Evolutionary conservation across 1,139 yeast genomes (phyloP).

Genomic region (Magnusiomyces suaveolens): DNA sequence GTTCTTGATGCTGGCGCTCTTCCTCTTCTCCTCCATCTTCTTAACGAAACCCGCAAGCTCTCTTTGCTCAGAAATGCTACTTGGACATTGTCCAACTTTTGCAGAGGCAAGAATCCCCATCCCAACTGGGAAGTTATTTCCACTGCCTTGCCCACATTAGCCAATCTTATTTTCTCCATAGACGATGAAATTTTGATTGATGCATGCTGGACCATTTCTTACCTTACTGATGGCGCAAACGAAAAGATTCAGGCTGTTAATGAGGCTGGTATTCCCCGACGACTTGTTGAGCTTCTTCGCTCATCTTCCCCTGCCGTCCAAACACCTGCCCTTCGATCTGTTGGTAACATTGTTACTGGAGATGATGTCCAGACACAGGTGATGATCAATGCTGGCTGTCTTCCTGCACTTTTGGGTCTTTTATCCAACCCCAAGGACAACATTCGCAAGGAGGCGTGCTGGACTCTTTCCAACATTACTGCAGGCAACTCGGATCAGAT

Average conservation of each 20-base stretch:
- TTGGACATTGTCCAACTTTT: constrained; percentile 93
- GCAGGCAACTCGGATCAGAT: constrained; percentile 95
- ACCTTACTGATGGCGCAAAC: constrained; percentile 83
- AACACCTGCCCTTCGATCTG: constrained; percentile 94
- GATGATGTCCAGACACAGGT: constrained; percentile 91
- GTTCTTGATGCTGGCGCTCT: constrained; percentile 81
- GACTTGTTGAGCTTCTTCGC: constrained; percentile 79
- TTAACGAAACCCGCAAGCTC: constrained; percentile 67
- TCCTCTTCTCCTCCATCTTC: constrained; percentile 73
- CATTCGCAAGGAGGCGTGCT: constrained; percentile 93
- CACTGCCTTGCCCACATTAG: constrained; percentile 81
- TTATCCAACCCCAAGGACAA: constrained; percentile 81
- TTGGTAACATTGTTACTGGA: constrained; percentile 97
- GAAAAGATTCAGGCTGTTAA: constrained; percentile 95
- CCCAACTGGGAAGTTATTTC: constrained; percentile 89
- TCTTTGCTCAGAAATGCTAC: constrained; percentile 91
- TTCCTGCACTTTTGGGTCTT: constrained; percentile 73
- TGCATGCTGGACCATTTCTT: constrained; percentile 98
- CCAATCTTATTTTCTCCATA: constrained; percentile 79
- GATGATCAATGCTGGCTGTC: constrained; percentile 86
- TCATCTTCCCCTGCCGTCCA: constrained; percentile 82
- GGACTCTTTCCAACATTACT: constrained; percentile 96
- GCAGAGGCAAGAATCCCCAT: constrained; percentile 93
- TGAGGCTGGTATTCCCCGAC: constrained; percentile 89
- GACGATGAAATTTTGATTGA: constrained; percentile 92